Conservation (phyloP, 257 asterid genomes). For the Ehretia macrophylla region DNA sequence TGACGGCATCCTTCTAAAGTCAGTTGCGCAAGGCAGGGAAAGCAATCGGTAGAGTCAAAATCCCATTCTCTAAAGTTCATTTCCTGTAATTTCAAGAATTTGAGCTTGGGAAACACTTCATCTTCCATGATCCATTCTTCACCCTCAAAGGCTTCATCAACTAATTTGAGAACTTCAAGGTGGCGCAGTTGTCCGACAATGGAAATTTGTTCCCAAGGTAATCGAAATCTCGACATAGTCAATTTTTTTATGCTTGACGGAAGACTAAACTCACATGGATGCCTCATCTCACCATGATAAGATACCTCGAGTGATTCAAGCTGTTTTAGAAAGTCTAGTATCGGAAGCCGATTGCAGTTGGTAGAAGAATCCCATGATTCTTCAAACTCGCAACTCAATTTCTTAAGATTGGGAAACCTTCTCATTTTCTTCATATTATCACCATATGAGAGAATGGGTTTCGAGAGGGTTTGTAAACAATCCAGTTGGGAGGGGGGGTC, state of each 20-base stretch:
- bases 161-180: background rate
- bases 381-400: fast-evolving
- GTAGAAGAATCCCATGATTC: background rate
- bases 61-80: background rate
- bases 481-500: background rate
- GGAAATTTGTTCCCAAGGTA: conserved; percentile 9
- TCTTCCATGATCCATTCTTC: background rate
- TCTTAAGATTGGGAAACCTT: conserved; percentile 1
- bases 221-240: background rate
- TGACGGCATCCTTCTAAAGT: background rate
- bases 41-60: background rate
- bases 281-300: background rate
- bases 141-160: background rate
- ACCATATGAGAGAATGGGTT: background rate
- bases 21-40: background rate
- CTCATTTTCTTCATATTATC: background rate
- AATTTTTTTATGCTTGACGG: background rate
- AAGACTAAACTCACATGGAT: background rate
- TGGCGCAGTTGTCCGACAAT: conserved; percentile 1
- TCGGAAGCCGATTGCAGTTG: background rate
- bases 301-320: fast-evolving
- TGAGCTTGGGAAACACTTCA: conserved; percentile 1
- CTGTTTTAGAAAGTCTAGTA: background rate
- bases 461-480: background rate
- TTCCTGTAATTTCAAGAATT: background rate